Evolutionary conservation across 106 monocot genomes (phyloP).

Genomic region (Chionographis japonica): DNA sequence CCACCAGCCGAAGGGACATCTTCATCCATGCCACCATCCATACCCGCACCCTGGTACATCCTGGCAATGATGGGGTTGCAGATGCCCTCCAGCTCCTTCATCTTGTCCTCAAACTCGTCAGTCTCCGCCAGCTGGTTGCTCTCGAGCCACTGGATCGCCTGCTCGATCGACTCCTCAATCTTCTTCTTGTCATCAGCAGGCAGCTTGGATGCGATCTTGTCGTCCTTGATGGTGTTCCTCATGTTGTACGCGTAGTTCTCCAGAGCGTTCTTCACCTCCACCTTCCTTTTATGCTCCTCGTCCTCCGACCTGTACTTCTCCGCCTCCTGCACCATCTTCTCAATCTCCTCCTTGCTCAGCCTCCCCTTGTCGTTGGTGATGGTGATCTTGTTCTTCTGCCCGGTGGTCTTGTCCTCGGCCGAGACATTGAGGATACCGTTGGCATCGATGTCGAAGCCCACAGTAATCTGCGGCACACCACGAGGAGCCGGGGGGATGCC

Average conservation of each 20-base stretch:
- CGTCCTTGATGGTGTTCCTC: conserved; percentile 11
- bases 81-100: conserved; percentile 9
- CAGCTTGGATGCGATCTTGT: conserved; percentile 8
- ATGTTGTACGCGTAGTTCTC: conserved; percentile 12
- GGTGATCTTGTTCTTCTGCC: conserved; percentile 19
- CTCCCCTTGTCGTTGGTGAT: conserved; percentile 17
- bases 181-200: background rate
- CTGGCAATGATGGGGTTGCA: conserved; percentile 12
- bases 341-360: conserved; percentile 23
- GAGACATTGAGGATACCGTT: no score
- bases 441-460: no score
- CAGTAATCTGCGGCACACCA: conserved; percentile 1
- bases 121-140: conserved; percentile 10
- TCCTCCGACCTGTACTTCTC: conserved; percentile 17
- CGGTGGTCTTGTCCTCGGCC: background rate
- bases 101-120: conserved; percentile 11
- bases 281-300: conserved; percentile 20
- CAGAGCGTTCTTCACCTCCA: background rate
- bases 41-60: conserved; percentile 2
- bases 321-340: conserved; percentile 21
- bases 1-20: background rate
- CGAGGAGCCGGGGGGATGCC: conserved; percentile 14
- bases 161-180: conserved; percentile 6
- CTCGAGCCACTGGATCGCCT: conserved; percentile 3
- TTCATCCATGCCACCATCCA: background rate